Evolutionary conservation across 192 early-diverging fungal species (phyloP).

Genomic region (Gryganskiella cystojenkinii): DNA sequence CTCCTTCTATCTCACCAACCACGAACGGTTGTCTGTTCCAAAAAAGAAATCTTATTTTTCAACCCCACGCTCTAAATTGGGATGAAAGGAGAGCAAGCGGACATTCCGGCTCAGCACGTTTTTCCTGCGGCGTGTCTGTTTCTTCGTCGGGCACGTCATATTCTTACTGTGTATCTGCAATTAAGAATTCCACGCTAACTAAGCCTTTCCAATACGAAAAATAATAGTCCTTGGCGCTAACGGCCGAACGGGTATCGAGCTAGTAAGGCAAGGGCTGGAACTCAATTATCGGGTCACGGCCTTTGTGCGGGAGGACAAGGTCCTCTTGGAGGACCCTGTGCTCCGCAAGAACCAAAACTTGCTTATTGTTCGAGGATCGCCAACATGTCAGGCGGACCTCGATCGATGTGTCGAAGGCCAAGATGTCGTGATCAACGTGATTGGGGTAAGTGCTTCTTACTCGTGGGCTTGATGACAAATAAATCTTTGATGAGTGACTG

Average conservation of each 20-base stretch:
- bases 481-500: background rate
- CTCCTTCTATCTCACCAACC: background rate
- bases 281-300: constrained; percentile 51
- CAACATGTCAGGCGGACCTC: constrained; percentile 38
- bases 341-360: constrained; percentile 54
- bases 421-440: constrained; percentile 54
- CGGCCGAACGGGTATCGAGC: constrained; percentile 46
- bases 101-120: background rate
- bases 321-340: constrained; percentile 23
- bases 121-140: background rate
- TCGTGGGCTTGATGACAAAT: background rate
- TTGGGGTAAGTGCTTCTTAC: constrained; percentile 26
- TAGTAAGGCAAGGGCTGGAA: constrained; percentile 53
- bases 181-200: background rate
- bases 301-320: constrained; percentile 47
- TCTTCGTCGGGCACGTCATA: background rate
- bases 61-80: background rate
- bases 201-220: background rate
- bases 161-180: background rate
- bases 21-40: no score
- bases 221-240: constrained; percentile 51
- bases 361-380: constrained; percentile 48
- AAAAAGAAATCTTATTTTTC: background rate
- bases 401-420: constrained; percentile 55
- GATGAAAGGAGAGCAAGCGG: no score